Base-by-base conservation (phyloP, 129 eudicot species). In the Artemisia annua region DNA sequence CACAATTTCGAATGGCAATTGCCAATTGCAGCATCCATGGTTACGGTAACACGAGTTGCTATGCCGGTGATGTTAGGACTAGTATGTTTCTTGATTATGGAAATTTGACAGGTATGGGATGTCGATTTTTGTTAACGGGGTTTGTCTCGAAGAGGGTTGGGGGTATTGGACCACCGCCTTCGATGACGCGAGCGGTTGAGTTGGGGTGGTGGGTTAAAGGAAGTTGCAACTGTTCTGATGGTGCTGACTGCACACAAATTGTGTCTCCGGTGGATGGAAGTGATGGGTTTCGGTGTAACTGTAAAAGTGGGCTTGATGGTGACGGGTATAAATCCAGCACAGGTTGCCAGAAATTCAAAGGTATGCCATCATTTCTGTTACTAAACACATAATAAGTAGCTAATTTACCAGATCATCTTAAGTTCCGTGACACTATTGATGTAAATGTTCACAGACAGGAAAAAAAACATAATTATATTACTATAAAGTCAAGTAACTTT, bases 201-300 rank as follows among this genome's bases (percentile, higher is more conserved):
- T 50, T 68, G 60, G 72, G 60, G 15, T 68, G 72, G 72, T 68
- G 72, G 72, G 20, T 68, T 50, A 22, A 24, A 12, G 72, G 60
- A 19, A 51, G n/a, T 24, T 68, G 72, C 13, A 30, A 68, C 48
- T 68, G 72, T 49, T 50, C 60, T 7, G 56, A 4, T 48, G 60
- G 22, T 22, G 72, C 60, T 26, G 48, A 49, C n/a, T 50, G 72
- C 18, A 68, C 60, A 1, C 4, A 2, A 9, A 49, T 68, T 68
- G 60, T 24, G 48, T 68, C 72, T 8, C 72, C 72, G 0, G 15
- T 15, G 2, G 72, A 68, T 24, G 72, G 72, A 7, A 68, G 72
- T 26, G 48, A 68, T 49, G 72, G 61, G 59, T 15, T 49, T n/a
- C 48, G 48, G 60, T 67, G 72, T 49, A 68, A 24, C 11, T 68